phyloP scores from a whole-genome alignment of 805 yeast species.

The Suhomyces kilbournensis region DNA sequence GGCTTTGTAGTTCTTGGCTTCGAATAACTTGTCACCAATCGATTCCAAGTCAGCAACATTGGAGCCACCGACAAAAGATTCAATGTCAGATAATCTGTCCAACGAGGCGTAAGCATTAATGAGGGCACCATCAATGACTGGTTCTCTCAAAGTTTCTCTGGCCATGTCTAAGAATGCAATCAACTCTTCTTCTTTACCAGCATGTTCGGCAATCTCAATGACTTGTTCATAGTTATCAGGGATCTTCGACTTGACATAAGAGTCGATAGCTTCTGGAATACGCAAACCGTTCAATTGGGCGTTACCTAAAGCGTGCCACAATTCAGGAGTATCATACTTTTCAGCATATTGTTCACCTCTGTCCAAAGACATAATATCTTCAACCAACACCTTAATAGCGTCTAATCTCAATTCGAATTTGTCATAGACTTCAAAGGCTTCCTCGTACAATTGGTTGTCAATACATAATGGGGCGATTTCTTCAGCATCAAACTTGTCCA shows the following conservation, averaged over 20 bases:
- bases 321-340: constrained; percentile 75
- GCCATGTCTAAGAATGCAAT: constrained; percentile 87
- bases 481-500: constrained; percentile 86
- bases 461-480: constrained; percentile 93
- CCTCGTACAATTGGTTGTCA: constrained; percentile 85
- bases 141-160: constrained; percentile 85
- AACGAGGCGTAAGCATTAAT: constrained; percentile 82
- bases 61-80: constrained; percentile 75
- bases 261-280: constrained; percentile 84
- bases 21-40: constrained; percentile 89
- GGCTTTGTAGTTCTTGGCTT: constrained; percentile 79
- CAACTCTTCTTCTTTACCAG: constrained; percentile 94
- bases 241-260: constrained; percentile 89
- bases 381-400: constrained; percentile 89
- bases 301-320: constrained; percentile 94
- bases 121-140: constrained; percentile 88
- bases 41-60: constrained; percentile 90
- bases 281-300: constrained; percentile 95
- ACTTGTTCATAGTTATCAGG: constrained; percentile 88
- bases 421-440: constrained; percentile 89
- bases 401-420: constrained; percentile 72
- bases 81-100: constrained; percentile 74
- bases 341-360: constrained; percentile 94
- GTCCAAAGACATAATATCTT: constrained; percentile 89
- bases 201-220: constrained; percentile 89